Base-by-base conservation (phyloP, 768 basidiomycete genomes). In the Sporobolomyces phaffii region DNA sequence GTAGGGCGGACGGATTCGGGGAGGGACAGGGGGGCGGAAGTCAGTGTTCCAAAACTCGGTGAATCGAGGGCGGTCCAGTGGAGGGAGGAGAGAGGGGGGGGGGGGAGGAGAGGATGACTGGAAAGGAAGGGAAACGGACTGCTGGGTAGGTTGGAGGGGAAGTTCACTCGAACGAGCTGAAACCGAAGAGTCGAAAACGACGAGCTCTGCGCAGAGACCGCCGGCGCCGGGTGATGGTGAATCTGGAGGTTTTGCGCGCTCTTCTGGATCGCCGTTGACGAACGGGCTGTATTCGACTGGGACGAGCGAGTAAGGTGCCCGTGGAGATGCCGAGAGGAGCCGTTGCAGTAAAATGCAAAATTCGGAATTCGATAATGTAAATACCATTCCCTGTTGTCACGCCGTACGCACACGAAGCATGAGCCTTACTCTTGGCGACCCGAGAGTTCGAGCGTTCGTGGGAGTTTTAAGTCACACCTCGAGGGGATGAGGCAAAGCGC, bases 401-500 rank as follows among this genome's bases (percentile, higher is more conserved):
- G 1, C 20, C 13, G 1, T 6, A 17, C 6, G 31, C 24, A 9
- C 29, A 34, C n/a, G 22, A n/a, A 5, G 11, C 51, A 33, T 36
- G 17, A 53, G 29, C 14, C n/a, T n/a, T n/a, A n/a, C n/a, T n/a
- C n/a, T n/a, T n/a, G n/a, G n/a, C n/a, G n/a, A n/a, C n/a, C n/a
- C n/a, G n/a, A n/a, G n/a, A n/a, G n/a, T n/a, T n/a, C n/a, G n/a
- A n/a, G n/a, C n/a, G n/a, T n/a, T n/a, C n/a, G n/a, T n/a, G n/a
- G n/a, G n/a, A n/a, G n/a, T n/a, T n/a, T n/a, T n/a, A n/a, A n/a
- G n/a, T n/a, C 64, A 28, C 41, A 66, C 67, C 58, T 69, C 67
- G 14, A 69, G 52, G 18, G 26, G 18, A 18, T 64, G 67, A 6
- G 68, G 67, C 33, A 72, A 15, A 17, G 28, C 17, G 0, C 68